phyloP scores from a whole-genome alignment of 768 basidiomycete species.

The Russula sp. region DNA sequence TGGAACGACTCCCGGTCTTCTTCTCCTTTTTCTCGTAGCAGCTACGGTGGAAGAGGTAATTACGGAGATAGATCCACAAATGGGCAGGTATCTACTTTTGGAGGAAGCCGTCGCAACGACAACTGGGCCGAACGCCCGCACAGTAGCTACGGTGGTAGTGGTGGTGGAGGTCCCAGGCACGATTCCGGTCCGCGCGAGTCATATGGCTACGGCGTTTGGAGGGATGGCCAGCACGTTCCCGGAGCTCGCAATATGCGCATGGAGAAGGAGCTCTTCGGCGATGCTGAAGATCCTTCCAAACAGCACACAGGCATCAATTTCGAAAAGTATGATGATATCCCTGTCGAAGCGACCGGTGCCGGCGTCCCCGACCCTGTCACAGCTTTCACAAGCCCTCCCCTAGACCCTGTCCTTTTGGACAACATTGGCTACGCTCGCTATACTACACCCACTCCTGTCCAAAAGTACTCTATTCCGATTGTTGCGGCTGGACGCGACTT shows the following conservation, averaged over 20 bases:
- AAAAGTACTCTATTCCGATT: conserved; percentile 99
- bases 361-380: conserved; percentile 94
- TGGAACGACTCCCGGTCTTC: conserved; percentile 69
- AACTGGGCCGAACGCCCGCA: conserved; percentile 33
- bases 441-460: conserved; percentile 93
- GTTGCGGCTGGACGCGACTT: conserved; percentile 84
- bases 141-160: conserved; percentile 32
- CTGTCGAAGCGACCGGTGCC: conserved; percentile 95
- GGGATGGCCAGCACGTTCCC: conserved; percentile 80
- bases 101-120: conserved; percentile 38
- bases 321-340: conserved; percentile 99
- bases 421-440: conserved; percentile 94
- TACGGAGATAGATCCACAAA: conserved; percentile 39
- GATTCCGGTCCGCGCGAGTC: conserved; percentile 43
- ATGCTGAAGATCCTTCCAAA: conserved; percentile 74
- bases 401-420: conserved; percentile 90
- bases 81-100: conserved; percentile 34
- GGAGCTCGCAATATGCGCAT: conserved; percentile 80
- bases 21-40: conserved; percentile 49
- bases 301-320: conserved; percentile 99
- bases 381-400: conserved; percentile 80
- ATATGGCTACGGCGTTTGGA: conserved; percentile 75
- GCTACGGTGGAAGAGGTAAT: conserved; percentile 38
- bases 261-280: conserved; percentile 96
- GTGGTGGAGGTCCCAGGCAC: conserved; percentile 33